These are phyloP conservation scores for Lepidopterella palustris DNA, from an alignment of 495 filamentous ascomycete genomes.

Conservation along the genomic window DNA sequence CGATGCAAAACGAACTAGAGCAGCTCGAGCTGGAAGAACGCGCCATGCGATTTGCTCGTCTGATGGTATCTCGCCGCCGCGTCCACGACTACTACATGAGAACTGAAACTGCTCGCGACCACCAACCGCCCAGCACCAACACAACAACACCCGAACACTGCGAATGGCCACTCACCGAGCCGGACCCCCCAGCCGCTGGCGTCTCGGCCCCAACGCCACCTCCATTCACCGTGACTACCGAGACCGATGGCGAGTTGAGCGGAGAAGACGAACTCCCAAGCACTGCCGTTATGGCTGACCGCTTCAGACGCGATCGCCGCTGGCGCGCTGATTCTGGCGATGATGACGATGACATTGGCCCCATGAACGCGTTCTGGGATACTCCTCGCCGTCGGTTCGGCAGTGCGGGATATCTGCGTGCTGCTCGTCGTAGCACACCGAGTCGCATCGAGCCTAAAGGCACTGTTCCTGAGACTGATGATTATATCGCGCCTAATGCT, in stretches of 20 bases:
- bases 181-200: constrained; percentile 5
- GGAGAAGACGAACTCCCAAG: constrained; percentile 38
- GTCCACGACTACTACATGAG: neutral
- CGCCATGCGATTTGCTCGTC: neutral
- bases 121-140: neutral
- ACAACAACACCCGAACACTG: constrained; percentile 12
- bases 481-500: constrained; percentile 58
- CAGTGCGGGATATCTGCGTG: constrained; percentile 6
- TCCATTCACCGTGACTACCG: constrained; percentile 46
- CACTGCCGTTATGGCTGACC: constrained; percentile 33
- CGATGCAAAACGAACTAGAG: constrained; percentile 14
- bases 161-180: constrained; percentile 15
- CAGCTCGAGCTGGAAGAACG: constrained; percentile 6
- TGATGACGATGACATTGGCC: constrained; percentile 15
- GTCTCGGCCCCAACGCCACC: constrained; percentile 25
- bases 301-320: constrained; percentile 29
- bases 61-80: neutral
- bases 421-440: constrained; percentile 13
- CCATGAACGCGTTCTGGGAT: constrained; percentile 18
- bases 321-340: constrained; percentile 29
- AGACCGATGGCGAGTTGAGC: constrained; percentile 44
- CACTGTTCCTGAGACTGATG: constrained; percentile 13
- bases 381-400: constrained; percentile 41
- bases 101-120: neutral
- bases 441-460: constrained; percentile 31